A percentile compares a stretch with the other conserved stretches of the same genome.
phyloP scores from a whole-genome alignment of 2,329 filamentous ascomycete species.

The Capronia americana region DNA sequence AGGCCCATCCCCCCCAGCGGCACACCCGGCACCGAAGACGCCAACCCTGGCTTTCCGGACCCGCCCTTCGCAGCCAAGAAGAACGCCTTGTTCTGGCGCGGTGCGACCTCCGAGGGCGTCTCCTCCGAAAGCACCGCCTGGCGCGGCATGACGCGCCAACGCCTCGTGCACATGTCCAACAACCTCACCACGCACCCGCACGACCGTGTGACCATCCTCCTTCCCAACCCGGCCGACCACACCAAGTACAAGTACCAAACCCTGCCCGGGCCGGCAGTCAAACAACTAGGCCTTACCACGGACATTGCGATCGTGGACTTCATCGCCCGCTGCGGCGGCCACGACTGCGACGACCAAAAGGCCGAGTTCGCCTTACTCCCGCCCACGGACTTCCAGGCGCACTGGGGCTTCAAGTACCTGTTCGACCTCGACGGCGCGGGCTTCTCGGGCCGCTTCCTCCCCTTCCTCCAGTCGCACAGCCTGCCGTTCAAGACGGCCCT shows the following conservation, averaged over 20 bases:
- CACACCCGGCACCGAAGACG: conserved; percentile 38
- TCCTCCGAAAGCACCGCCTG: conserved; percentile 58
- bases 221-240: conserved; percentile 51
- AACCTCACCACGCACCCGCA: conserved; percentile 56
- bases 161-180: conserved; percentile 72
- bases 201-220: conserved; percentile 60
- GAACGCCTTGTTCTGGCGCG: conserved; percentile 75
- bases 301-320: conserved; percentile 67
- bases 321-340: conserved; percentile 61
- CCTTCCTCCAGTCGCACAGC: conserved; percentile 68
- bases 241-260: conserved; percentile 63
- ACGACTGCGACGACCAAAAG: conserved; percentile 61
- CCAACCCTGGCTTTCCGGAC: conserved; percentile 52
- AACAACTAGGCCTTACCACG: conserved; percentile 60
- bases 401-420: conserved; percentile 72
- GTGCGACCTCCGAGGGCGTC: conserved; percentile 65
- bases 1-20: conserved; percentile 55
- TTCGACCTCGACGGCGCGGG: conserved; percentile 73
- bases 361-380: conserved; percentile 58
- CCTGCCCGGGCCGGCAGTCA: conserved; percentile 50
- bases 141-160: conserved; percentile 72
- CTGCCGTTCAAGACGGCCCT: conserved; percentile 73
- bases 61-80: conserved; percentile 66
- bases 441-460: conserved; percentile 70
- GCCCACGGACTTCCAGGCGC: conserved; percentile 59